phyloP scores from a whole-genome alignment of 768 basidiomycete species.

The Pleurotus ostreatus region DNA sequence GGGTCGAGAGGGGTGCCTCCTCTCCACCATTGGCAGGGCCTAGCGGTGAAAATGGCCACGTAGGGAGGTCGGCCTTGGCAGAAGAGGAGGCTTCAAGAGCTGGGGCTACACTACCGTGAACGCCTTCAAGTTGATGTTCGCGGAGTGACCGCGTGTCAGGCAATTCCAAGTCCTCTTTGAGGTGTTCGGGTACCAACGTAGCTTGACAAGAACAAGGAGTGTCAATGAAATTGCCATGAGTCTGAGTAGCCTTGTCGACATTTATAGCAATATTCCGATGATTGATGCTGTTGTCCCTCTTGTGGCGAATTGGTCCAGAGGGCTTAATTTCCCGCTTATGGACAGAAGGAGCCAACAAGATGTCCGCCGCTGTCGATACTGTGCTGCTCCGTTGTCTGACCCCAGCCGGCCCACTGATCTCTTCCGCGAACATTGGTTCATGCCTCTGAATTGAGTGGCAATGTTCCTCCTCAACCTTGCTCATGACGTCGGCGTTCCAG shows the following conservation, averaged over 20 bases:
- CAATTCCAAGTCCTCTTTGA: too few species aligned
- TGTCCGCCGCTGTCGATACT: background rate
- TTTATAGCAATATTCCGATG: too few species aligned
- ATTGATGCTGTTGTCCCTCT: background rate
- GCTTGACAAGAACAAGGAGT: background rate
- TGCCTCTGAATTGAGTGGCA: background rate
- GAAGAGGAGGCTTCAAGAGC: too few species aligned
- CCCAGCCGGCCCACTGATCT: background rate
- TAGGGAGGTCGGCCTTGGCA: too few species aligned
- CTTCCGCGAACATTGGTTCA: background rate
- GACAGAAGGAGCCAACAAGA: background rate
- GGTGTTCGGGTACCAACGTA: too few species aligned
- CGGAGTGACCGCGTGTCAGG: too few species aligned
- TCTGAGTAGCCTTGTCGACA: background rate
- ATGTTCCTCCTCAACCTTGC: background rate
- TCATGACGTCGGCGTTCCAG: constrained; percentile 28
- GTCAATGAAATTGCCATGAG: background rate
- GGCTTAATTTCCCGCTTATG: background rate
- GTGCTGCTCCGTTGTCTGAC: background rate
- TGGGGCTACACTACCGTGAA: too few species aligned
- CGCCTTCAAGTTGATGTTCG: too few species aligned
- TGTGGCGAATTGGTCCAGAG: background rate
- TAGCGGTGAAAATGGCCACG: too few species aligned
- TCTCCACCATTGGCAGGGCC: too few species aligned
- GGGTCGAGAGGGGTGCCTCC: too few species aligned